Base-by-base conservation (phyloP, 169 alveolate species). In the Plasmodium cynomolgi region DNA sequence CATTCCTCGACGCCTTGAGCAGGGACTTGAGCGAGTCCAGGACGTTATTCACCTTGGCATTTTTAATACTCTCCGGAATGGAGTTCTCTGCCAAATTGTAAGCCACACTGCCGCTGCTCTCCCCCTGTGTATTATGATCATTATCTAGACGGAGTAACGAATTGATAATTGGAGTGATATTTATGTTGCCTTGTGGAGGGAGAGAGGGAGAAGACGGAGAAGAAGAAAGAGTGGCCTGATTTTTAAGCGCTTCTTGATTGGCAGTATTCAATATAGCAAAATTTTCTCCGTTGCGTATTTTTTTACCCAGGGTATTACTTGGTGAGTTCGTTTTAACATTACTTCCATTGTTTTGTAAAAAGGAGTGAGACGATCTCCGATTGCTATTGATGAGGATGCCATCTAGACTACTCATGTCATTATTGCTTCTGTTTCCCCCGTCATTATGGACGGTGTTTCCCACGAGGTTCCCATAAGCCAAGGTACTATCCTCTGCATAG, bases 31-130 rank as follows among this genome's bases (percentile, higher is more conserved):
- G 72, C 26, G 94, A 88, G 23, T 88, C 94, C n/a, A 88, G 34
- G 9, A 88, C 94, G 31, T 88, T 88, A 31, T 68, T 88, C 17
- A 88, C 94, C 73, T 88, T 88, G 6, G 94, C 94, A 33, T 88
- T 88, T 62, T 88, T 85, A 79, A 88, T 88, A 20, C 71, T 80
- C 72, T 88, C 91, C 2, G 79, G 47, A 62, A 88, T 88, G 33
- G 73, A 80, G 50, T 88, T 37, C 2, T 44, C 84, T 7, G 2
- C 20, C n/a, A 15, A 5, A 0, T 50, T 11, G 33, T n/a, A 74
- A 0, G 37, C 37, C 39, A 68, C 37, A n/a, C 33, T 75, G 7
- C 39, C 79, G 68, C 47, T 54, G 17, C 33, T 84, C 13, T 84
- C 84, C 58, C 41, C 79, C 15, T 74, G 44, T 71, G 77, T 9